Evolutionary conservation across 208 protist species (phyloP), one percentile per base, ranked within the genome.

Genomic region (Crithidia fasciculata): DNA sequence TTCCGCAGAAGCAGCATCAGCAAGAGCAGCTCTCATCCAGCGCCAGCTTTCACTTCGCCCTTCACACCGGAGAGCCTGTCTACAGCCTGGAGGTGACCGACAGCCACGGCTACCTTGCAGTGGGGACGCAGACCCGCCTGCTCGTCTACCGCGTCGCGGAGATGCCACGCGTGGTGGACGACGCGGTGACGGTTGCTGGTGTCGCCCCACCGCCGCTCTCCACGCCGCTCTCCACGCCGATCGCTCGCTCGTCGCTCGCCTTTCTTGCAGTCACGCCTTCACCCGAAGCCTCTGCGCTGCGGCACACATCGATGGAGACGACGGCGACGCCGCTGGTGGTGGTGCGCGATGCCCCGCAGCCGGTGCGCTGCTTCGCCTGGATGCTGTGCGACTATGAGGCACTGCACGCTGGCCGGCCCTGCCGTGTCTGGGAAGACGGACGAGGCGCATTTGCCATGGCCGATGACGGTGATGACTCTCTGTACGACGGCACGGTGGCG

Each of bases 361-460:
- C 74, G 4, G 12, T 79, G 5, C 74, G 67, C 5, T 74, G 68
- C 61, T 79, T 79, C 70, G 59, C 74, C 37, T 79, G 74, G 74
- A 79, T 79, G 74, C 44, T 49, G 16, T 79, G 74, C 40, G 74
- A 79, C 40, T 79, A 79, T 45, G 74, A 79, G 12, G 55, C 59
- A 0, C 44, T 74, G 37, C n/a, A 18, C 44, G 41, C 53, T 18
- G 28, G 28, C 19, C 15, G 6, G 9, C 19, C 28, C 2, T 6
- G 7, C 13, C 15, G 13, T 5, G 10, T 9, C 1, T 44, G 52
- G 52, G 18, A 47, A 4, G 52, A 69, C 39, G 7, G 4, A 3
- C 39, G 2, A 18, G 37, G 52, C 4, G 36, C n/a, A 4, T 57
- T 9, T 12, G 4, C 45, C 10, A 40, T 8, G 15, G 36, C 49